Evolutionary conservation across 139 green algal genomes (phyloP), one percentile per base, ranked within the genome.

Genomic region (Desmodesmus armatus): DNA sequence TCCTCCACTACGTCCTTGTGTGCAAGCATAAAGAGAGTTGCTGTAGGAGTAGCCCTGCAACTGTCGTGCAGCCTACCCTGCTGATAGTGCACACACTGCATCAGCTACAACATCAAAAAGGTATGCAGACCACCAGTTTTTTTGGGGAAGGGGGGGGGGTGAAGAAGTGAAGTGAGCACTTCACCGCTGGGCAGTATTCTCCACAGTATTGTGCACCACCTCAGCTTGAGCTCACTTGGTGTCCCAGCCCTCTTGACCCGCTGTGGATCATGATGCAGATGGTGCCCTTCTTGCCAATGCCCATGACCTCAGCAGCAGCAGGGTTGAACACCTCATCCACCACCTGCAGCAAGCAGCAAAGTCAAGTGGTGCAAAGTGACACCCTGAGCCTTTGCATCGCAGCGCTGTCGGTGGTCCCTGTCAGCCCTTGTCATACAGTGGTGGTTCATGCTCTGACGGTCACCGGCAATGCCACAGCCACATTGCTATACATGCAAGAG

Each of bases 251-350:
- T 9, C 96, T 77, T 84, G 86, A 94, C 44, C 96, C 96, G 66
- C 79, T 93, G 90, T 98, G 96, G 27, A 98, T 96, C 96, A 98
- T 98, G 44, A 98, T 73, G 87, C 88, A 49, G 41, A 91, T 78
- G 72, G 93, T 91, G 0, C 92, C 91, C 39, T 88, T 43, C n/a
- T 75, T 78, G 87, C 94, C 92, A 62, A 98, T 95, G 40, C 94
- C 95, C 96, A 97, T 97, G 65, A 92, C 92, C 33, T 85, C 84
- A 0, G 94, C 94, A 35, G 94, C 94, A 51, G 76, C 80, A 19
- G 86, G 29, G 87, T 98, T 95, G 85, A 92, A 98, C 62, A 98
- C 91, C 86, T 97, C 94, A 29, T 98, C 96, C 40, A 98, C 95
- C 15, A 97, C 92, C 86, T 83, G 55, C 35, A 73, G 0, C 29